Percentiles rank a stretch among this genome's conserved stretches.
Evolutionary conservation across 495 filamentous ascomycete species (phyloP).

Genomic region (Aspergillus bridgeri): DNA sequence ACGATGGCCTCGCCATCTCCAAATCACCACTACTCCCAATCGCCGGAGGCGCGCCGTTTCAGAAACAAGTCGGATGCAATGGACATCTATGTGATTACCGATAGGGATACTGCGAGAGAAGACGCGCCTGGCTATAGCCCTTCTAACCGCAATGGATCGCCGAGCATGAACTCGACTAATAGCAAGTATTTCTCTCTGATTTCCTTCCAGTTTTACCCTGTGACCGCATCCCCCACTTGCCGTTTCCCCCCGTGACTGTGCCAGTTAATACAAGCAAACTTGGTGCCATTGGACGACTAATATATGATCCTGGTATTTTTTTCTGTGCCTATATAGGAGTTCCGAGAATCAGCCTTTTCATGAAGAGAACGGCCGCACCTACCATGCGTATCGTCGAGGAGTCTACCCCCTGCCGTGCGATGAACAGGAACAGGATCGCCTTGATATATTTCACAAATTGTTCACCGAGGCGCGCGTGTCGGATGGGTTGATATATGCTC

Average conservation of each 20-base stretch:
- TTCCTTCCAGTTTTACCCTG: conserved; percentile 3
- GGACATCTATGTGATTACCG: conserved; percentile 41
- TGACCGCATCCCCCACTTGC: background rate
- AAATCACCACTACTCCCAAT: conserved; percentile 30
- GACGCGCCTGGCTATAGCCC: conserved; percentile 19
- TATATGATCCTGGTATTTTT: conserved; percentile 2
- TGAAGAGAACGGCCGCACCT: conserved; percentile 47
- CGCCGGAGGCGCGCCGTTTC: conserved; percentile 26
- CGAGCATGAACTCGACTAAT: conserved; percentile 16
- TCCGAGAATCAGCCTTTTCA: conserved; percentile 32
- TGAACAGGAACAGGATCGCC: conserved; percentile 64
- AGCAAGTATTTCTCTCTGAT: conserved; percentile 35
- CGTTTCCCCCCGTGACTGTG: background rate
- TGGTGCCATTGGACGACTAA: conserved; percentile 17
- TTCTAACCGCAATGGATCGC: conserved; percentile 35
- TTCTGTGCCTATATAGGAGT: conserved; percentile 22
- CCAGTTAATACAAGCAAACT: background rate
- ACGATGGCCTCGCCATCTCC: conserved; percentile 18
- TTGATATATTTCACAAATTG: conserved; percentile 77
- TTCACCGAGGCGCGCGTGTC: conserved; percentile 62
- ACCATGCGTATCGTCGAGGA: conserved; percentile 48
- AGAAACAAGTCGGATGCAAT: conserved; percentile 43
- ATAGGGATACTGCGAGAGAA: conserved; percentile 31
- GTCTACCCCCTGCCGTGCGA: conserved; percentile 52
- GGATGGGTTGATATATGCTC: conserved; percentile 50